Evolutionary conservation across 805 yeast species (phyloP).

Genomic region (Starmerella stigmatis): DNA sequence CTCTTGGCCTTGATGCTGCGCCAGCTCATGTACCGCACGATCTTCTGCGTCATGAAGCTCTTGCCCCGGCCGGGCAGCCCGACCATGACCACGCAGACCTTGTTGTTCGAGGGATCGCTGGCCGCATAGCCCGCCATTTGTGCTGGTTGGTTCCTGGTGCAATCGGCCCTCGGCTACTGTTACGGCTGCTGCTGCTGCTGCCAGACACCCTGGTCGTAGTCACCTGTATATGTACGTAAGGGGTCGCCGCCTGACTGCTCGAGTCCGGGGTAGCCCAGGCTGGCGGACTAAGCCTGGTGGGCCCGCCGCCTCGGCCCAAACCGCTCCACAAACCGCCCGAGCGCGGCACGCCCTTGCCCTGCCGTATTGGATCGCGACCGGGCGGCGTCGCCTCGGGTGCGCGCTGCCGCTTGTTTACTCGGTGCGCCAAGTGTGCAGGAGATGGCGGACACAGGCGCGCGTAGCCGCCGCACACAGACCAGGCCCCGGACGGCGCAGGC

Average conservation of each 20-base stretch:
- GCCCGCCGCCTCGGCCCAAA: too few relatives aligned
- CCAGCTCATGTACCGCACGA: constrained; percentile 89
- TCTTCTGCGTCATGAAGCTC: constrained; percentile 86
- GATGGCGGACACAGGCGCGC: too few relatives aligned
- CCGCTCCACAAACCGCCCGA: too few relatives aligned
- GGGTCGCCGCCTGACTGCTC: too few relatives aligned
- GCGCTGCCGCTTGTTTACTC: background rate
- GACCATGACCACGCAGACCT: constrained; percentile 31
- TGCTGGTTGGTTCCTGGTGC: background rate
- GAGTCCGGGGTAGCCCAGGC: too few relatives aligned
- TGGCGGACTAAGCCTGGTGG: too few relatives aligned
- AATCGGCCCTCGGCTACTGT: background rate
- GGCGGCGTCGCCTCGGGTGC: background rate
- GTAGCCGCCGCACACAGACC: too few relatives aligned
- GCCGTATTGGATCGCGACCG: background rate
- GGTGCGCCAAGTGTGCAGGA: too few relatives aligned
- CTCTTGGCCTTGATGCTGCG: constrained; percentile 74
- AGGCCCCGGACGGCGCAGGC: too few relatives aligned
- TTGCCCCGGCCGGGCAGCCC: constrained; percentile 86
- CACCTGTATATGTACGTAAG: constrained; percentile 4
- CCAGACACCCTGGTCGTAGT: background rate
- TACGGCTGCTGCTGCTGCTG: background rate
- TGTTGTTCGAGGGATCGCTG: constrained; percentile 21
- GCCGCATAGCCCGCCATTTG: constrained; percentile 20
- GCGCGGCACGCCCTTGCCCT: background rate